Percentiles rank a stretch among this genome's conserved stretches.
Conservation (phyloP, 768 basidiomycete species). For the Pleurotus tuoliensis region DNA sequence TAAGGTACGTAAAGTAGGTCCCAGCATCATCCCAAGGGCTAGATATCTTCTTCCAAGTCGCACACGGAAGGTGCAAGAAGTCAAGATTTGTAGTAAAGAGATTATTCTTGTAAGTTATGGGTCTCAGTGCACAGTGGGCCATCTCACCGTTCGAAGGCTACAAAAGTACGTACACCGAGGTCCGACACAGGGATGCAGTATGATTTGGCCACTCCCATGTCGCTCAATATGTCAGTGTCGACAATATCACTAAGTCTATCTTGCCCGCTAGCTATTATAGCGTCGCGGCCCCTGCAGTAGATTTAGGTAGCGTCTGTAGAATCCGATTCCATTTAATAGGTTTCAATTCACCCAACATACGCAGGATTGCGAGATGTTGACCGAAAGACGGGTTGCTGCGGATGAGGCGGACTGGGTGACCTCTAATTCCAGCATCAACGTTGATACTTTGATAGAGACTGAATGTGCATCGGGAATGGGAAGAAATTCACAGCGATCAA, state of each 20-base stretch:
- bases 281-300: constrained; percentile 71
- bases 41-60: constrained; percentile 77
- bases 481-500: constrained; percentile 62
- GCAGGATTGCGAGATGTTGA: constrained; percentile 34
- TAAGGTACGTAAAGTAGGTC: constrained; percentile 63
- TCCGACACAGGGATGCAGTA: constrained; percentile 63
- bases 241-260: constrained; percentile 53
- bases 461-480: constrained; percentile 66
- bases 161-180: constrained; percentile 60
- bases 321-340: no score
- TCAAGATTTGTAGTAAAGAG: constrained; percentile 73
- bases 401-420: constrained; percentile 64
- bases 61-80: constrained; percentile 67
- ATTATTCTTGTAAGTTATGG: constrained; percentile 48
- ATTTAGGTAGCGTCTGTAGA: constrained; percentile 14
- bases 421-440: constrained; percentile 65
- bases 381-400: constrained; percentile 55
- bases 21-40: constrained; percentile 59
- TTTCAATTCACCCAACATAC: no score
- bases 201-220: constrained; percentile 74
- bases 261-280: constrained; percentile 72
- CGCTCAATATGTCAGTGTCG: constrained; percentile 70
- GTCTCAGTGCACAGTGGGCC: constrained; percentile 8
- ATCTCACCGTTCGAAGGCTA: constrained; percentile 26
- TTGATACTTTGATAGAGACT: constrained; percentile 78